A percentile compares a stretch with the other conserved stretches of the same genome.
Evolutionary conservation across 176 grass and related monocot genomes (phyloP).

Genomic region (Stipa capillata): DNA sequence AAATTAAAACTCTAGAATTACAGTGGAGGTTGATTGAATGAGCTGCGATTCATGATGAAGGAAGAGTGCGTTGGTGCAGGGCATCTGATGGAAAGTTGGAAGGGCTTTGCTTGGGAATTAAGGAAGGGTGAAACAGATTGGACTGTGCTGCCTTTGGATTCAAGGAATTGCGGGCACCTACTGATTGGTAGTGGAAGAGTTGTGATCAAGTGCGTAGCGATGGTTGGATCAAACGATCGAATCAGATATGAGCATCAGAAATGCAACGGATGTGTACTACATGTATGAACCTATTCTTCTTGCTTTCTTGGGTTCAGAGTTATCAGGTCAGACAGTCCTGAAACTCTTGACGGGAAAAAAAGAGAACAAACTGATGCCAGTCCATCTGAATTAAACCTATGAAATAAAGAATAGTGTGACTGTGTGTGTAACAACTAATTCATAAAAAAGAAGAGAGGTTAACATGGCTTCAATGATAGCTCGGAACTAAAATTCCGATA

Average conservation of each 20-base stretch:
- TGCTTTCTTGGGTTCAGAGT: neutral
- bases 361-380: neutral
- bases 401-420: neutral
- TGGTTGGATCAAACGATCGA: neutral
- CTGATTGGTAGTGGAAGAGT: neutral
- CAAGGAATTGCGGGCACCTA: conserved; percentile 23
- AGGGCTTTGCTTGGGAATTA: conserved; percentile 12
- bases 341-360: neutral
- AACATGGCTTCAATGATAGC: neutral
- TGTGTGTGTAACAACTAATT: neutral
- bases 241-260: neutral
- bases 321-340: neutral
- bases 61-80: neutral
- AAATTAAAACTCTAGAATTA: neutral
- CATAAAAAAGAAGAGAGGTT: neutral
- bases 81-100: neutral
- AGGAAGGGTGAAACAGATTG: neutral
- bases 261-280: neutral
- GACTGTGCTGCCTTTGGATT: conserved; percentile 16
- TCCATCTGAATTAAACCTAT: neutral
- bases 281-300: neutral
- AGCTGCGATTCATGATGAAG: neutral
- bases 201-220: neutral
- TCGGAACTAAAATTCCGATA: too few relatives aligned
- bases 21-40: neutral